Conservation (phyloP, 768 basidiomycete species). For the Megacollybia marginata region DNA sequence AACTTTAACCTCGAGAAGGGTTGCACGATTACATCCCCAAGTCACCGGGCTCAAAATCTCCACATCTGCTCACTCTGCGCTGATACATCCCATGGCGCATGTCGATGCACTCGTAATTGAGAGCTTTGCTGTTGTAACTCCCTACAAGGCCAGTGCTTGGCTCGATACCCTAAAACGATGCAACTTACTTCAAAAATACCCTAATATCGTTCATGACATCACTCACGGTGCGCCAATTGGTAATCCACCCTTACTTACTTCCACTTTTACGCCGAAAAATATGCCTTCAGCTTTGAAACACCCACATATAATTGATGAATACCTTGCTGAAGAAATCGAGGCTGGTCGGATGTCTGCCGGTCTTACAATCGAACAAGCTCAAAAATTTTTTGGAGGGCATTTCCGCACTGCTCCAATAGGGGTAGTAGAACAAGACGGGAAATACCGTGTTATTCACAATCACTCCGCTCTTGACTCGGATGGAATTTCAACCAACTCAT, state of each 20-base stretch:
- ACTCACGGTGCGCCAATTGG: constrained; percentile 6
- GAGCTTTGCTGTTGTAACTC: not conserved
- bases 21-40: too few relatives aligned
- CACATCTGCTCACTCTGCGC: constrained; percentile 2
- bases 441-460: constrained; percentile 7
- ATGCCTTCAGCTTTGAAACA: too few relatives aligned
- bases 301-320: constrained; percentile 5
- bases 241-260: constrained; percentile 5
- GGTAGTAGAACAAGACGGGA: constrained; percentile 5
- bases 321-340: constrained; percentile 1
- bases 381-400: constrained; percentile 2
- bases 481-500: constrained; percentile 6
- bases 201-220: constrained; percentile 6
- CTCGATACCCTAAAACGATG: constrained; percentile 1
- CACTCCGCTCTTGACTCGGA: constrained; percentile 2
- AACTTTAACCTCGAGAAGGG: too few relatives aligned
- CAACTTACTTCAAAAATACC: constrained; percentile 6
- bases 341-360: constrained; percentile 6
- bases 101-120: constrained; percentile 6
- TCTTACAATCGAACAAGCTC: constrained; percentile 1
- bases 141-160: constrained; percentile 4
- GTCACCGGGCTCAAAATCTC: too few relatives aligned
- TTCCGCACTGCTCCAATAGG: constrained; percentile 6
- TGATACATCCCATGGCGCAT: constrained; percentile 6
- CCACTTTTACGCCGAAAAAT: constrained; percentile 5